Evolutionary conservation across 768 basidiomycete genomes (phyloP), one percentile per base, ranked within the genome.

Genomic region (Rhodocollybia butyracea): DNA sequence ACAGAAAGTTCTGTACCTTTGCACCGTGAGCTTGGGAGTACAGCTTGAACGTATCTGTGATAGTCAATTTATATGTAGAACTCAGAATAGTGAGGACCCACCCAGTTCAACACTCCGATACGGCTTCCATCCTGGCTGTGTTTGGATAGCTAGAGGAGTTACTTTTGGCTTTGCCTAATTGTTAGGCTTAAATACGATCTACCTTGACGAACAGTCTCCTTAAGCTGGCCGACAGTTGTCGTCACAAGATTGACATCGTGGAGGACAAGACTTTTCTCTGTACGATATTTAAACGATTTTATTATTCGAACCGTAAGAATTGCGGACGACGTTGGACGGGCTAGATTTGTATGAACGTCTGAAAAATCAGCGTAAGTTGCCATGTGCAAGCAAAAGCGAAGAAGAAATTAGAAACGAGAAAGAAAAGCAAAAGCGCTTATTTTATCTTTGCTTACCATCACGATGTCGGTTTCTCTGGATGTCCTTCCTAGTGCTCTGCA

Each of bases 21-120:
- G 93, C 81, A 11, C 95, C 94, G 65, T 98, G 96, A 2, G 96
- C 97, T 66, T 85, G 86, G 3, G 92, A 91, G 68, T 99, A 99
- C 17, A 98, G 72, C 67, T 99, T 99, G 56, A 98, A 63, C 11
- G 95, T 95, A 69, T 99, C 95, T 97, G 60, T 15, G 38, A 53
- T 55, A 12, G 29, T 54, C 32, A 57, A 51, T 36, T 36, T 30
- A n/a, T 17, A 30, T 27, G 30, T 46, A 8, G 6, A 24, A 12
- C 26, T 53, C 21, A 17, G 13, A 19, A 2, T 3, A 39, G 15
- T 17, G 27, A n/a, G n/a, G n/a, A 45, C 39, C 41, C 29, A 91
- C 95, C 90, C 64, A 96, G 73, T 17, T 70, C 66, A 39, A 83
- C 77, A 58, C 81, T 88, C 26, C 84, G 81, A 73, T 93, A 99